These are phyloP conservation scores for Lachnellula cervina DNA, from an alignment of 2,329 filamentous ascomycete genomes.

Conservation along the genomic window DNA sequence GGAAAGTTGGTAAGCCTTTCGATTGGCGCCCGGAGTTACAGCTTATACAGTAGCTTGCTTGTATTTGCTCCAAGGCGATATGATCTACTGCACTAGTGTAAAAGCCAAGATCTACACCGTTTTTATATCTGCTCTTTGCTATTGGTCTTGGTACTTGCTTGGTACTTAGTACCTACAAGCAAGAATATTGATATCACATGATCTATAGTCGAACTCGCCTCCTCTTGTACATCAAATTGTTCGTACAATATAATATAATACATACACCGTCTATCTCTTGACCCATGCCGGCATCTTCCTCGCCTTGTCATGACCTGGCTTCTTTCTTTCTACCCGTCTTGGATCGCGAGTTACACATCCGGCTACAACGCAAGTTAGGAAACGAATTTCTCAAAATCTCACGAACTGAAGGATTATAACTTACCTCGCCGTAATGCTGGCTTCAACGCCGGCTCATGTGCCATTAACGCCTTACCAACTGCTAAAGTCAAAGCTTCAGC, in stretches of 20 bases:
- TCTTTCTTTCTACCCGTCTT: slow-evolving; percentile 95
- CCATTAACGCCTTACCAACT: slow-evolving; percentile 78
- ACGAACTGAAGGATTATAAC: slow-evolving; percentile 29
- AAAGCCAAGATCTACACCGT: neutral
- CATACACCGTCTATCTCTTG: slow-evolving; percentile 51
- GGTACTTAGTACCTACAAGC: neutral
- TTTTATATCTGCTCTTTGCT: neutral
- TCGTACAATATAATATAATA: slow-evolving; percentile 30
- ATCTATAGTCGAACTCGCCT: neutral
- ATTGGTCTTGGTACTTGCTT: neutral
- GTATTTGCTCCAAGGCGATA: too few relatives aligned
- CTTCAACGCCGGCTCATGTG: slow-evolving; percentile 91
- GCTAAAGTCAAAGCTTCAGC: slow-evolving; percentile 91
- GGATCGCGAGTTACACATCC: slow-evolving; percentile 88
- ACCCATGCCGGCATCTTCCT: slow-evolving; percentile 98
- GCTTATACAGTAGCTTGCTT: too few relatives aligned
- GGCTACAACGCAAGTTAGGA: slow-evolving; percentile 51
- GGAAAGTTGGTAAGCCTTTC: too few relatives aligned
- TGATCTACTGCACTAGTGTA: too few relatives aligned
- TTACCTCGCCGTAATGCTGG: slow-evolving; percentile 81
- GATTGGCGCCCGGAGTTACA: too few relatives aligned
- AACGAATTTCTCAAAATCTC: neutral
- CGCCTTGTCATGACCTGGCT: slow-evolving; percentile 91
- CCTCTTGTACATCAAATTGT: neutral
- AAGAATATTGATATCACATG: neutral